A percentile compares a stretch with the other conserved stretches of the same genome.
These are phyloP conservation scores for Penicillium sp. DNA, from an alignment of 2,329 filamentous ascomycete genomes.

Conservation along the genomic window DNA sequence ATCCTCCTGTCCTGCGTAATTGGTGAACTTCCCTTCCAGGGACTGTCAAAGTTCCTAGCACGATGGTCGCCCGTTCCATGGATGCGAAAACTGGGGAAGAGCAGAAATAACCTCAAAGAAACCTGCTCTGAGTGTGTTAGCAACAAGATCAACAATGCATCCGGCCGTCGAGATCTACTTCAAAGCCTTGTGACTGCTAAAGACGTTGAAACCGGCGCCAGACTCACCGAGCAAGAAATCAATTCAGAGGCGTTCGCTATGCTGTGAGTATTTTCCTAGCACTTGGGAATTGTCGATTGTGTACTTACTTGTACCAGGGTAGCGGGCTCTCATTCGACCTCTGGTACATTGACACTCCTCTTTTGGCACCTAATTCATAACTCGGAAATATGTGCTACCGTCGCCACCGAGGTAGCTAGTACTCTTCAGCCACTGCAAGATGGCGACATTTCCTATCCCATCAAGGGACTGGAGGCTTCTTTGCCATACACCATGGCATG, in stretches of 20 bases:
- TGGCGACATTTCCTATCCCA: slow-evolving; percentile 2
- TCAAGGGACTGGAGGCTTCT: slow-evolving; percentile 7
- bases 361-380: slow-evolving; percentile 11
- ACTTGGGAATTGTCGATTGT: neutral
- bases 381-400: neutral
- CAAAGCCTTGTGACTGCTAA: neutral
- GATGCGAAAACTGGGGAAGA: slow-evolving; percentile 7
- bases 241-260: slow-evolving; percentile 11
- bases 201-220: slow-evolving; percentile 1
- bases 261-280: neutral
- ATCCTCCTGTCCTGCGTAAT: slow-evolving; percentile 3
- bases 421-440: neutral
- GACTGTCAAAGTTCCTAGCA: neutral
- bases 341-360: slow-evolving; percentile 9
- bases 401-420: neutral
- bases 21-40: slow-evolving; percentile 7
- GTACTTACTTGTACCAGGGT: neutral
- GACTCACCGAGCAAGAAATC: slow-evolving; percentile 9
- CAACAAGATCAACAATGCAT: slow-evolving; percentile 2
- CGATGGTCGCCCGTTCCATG: slow-evolving; percentile 6
- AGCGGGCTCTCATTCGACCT: slow-evolving; percentile 10
- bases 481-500: slow-evolving; percentile 14
- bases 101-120: slow-evolving; percentile 7
- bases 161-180: neutral
- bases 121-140: slow-evolving; percentile 5